Conservation (phyloP, 169 alveolate species). For the Sarcocystis neurona region DNA sequence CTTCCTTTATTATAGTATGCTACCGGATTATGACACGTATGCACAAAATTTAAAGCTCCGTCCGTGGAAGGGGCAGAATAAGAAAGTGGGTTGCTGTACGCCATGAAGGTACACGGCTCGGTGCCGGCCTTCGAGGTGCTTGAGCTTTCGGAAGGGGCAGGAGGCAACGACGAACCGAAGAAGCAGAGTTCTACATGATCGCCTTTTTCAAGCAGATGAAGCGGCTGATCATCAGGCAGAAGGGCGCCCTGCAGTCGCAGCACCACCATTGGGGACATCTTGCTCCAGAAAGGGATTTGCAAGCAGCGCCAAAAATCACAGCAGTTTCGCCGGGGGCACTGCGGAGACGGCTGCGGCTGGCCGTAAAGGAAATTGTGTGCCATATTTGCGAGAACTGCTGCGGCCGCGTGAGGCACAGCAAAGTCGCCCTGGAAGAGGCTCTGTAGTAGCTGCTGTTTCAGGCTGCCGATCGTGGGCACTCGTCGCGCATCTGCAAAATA, state of each 20-base stretch:
- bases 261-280: no score
- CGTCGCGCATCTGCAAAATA: neutral
- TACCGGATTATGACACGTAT: no score
- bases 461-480: slow-evolving; percentile 7
- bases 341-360: neutral
- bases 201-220: slow-evolving; percentile 1
- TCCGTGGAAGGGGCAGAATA: neutral
- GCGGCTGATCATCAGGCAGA: slow-evolving; percentile 44
- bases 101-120: neutral
- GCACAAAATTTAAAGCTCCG: no score
- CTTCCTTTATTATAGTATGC: no score
- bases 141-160: no score
- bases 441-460: slow-evolving; percentile 20
- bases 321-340: neutral
- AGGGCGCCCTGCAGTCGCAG: neutral
- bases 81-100: neutral
- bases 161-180: no score
- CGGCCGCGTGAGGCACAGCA: neutral
- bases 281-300: neutral
- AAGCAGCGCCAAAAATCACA: neutral
- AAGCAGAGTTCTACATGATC: slow-evolving; percentile 38
- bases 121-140: neutral
- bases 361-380: neutral
- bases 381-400: no score
- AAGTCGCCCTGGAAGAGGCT: neutral